Base-by-base conservation (phyloP, 192 early-diverging fungal species). In the Allomyces macrogynus region DNA sequence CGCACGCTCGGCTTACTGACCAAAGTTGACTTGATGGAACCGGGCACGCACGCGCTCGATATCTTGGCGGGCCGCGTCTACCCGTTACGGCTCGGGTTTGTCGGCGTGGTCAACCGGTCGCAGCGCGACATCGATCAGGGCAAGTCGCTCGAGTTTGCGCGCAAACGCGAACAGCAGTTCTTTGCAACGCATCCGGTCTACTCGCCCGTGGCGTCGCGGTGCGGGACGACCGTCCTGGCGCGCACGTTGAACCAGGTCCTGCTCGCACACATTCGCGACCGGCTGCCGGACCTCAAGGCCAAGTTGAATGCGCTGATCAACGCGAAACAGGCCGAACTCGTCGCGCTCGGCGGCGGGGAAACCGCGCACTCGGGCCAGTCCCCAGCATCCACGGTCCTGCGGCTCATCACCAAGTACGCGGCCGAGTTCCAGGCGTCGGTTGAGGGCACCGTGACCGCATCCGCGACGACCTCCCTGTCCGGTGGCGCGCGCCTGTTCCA, bases 11-110 rank as follows among this genome's bases (percentile, higher is more conserved):
- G 88, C 23, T 84, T 90, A 10, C 72, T 90, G 63, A 88, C 88
- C 57, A 90, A 90, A 74, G 77, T 90, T 64, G 88, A 90, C 75
- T 69, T 90, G 67, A 90, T 90, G 88, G 88, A 90, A 68, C 80
- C 82, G 61, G 88, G 88, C 62, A 90, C 87, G 44, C 86, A 87
- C 65, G 86, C 88, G 43, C 72, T 90, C 32, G 88, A 90, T 60
- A 85, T 87, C 43, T 78, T 90, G 24, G 80, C 86, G 0, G 88
- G 88, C 32, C 75, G 85, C 42, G 84, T 87, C 4, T 86, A 86
- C 44, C 87, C 86, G 18, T 68, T 90, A 61, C 87, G 87, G 54
- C 73, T 90, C 26, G 88, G 88, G 1, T 90, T 90, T 71, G 82
- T 90, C 64, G 88, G 88, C 63, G 80, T 87, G 20, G 84, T 90